Evolutionary conservation across 257 asterid genomes (phyloP).

Genomic region (Henckelia pumila): DNA sequence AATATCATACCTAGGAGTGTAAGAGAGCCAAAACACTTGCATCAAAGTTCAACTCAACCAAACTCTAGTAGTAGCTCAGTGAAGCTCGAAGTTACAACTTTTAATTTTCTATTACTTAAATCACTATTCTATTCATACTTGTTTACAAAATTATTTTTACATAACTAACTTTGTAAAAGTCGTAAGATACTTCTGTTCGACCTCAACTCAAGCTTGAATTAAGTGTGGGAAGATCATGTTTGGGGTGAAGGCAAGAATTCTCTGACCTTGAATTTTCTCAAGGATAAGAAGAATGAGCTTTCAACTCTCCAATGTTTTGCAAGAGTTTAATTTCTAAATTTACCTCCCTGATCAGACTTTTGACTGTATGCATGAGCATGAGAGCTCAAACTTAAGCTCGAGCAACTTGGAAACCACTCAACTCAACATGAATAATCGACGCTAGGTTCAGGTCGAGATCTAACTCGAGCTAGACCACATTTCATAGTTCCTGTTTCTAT

Average conservation of each 20-base stretch:
- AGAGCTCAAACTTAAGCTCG: background rate
- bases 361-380: background rate
- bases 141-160: background rate
- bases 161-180: too few species aligned
- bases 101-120: too few species aligned
- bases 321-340: background rate
- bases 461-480: too few species aligned
- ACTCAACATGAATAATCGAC: background rate
- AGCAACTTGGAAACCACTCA: background rate
- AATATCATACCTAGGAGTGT: background rate
- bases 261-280: background rate
- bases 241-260: background rate
- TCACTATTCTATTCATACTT: too few species aligned
- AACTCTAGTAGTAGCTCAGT: background rate
- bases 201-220: too few species aligned
- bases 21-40: background rate
- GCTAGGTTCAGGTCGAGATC: background rate
- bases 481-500: too few species aligned
- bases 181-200: too few species aligned
- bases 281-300: background rate
- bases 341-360: background rate
- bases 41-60: background rate
- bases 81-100: background rate
- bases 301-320: background rate
- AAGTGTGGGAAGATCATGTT: too few species aligned